Evolutionary conservation across 176 grass and related monocot species (phyloP).

Genomic region (Metroxylon sagu): DNA sequence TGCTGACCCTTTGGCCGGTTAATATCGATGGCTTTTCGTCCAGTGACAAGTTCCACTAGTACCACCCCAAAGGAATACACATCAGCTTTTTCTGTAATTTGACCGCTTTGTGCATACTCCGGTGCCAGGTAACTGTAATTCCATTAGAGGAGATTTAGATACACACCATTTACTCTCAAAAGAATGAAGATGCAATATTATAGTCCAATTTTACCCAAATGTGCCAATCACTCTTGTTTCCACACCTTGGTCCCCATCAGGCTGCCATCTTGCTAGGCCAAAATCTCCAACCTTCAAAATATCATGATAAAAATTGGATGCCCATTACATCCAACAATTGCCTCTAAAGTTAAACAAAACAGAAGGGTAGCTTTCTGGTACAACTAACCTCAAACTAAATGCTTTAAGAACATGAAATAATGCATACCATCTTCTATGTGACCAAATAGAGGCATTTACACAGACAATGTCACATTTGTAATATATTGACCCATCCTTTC

Average conservation of each 20-base stretch:
- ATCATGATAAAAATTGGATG: background rate
- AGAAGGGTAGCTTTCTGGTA: too few species aligned
- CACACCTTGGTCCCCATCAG: constrained; percentile 88
- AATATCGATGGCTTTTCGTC: constrained; percentile 93
- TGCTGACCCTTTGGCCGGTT: constrained; percentile 94
- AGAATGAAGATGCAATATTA: constrained; percentile 5
- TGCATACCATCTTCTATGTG: too few species aligned
- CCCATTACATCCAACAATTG: constrained; percentile 5
- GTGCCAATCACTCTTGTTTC: constrained; percentile 98
- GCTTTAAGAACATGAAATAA: too few species aligned
- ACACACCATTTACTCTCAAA: background rate
- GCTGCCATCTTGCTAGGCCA: constrained; percentile 91
- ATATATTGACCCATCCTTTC: too few species aligned
- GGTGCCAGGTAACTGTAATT: constrained; percentile 64
- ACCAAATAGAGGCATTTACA: too few species aligned
- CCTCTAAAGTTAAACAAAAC: too few species aligned
- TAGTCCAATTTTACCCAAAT: constrained; percentile 50
- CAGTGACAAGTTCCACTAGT: constrained; percentile 87
- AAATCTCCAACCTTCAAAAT: constrained; percentile 69
- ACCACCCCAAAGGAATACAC: constrained; percentile 97
- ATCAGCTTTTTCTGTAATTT: constrained; percentile 98
- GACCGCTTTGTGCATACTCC: constrained; percentile 91
- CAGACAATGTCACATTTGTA: too few species aligned
- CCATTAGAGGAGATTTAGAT: constrained; percentile 1
- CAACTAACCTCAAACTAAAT: too few species aligned